These are phyloP conservation scores for Macaranga tanarius DNA, from an alignment of 441 rosid genomes.

Conservation along the genomic window DNA sequence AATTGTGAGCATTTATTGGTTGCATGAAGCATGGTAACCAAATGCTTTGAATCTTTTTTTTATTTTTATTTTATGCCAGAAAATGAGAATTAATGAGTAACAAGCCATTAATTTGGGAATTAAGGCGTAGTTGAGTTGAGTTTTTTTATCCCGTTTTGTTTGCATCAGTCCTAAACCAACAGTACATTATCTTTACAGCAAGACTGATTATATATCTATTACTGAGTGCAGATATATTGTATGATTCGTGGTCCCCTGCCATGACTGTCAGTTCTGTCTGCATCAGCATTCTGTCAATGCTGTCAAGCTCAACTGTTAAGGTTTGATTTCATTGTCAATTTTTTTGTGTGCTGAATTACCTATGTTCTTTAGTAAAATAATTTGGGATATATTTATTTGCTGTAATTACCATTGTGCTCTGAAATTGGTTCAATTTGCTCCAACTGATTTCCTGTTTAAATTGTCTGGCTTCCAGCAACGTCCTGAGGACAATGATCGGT, in stretches of 20 bases:
- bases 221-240: constrained; percentile 67
- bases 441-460: neutral
- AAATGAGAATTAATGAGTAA: too few relatives aligned
- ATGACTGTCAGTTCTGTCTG: constrained; percentile 98
- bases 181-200: constrained; percentile 20
- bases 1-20: neutral
- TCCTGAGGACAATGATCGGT: constrained; percentile 97
- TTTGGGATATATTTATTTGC: neutral
- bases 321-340: constrained; percentile 37
- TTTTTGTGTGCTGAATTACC: neutral
- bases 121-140: too few relatives aligned
- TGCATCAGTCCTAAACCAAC: constrained; percentile 1
- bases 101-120: too few relatives aligned
- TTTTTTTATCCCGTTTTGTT: neutral
- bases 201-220: constrained; percentile 18
- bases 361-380: constrained; percentile 3
- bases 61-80: too few relatives aligned
- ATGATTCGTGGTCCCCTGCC: constrained; percentile 99
- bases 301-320: constrained; percentile 93
- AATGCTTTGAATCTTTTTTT: too few relatives aligned
- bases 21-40: neutral
- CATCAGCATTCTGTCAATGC: constrained; percentile 99
- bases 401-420: neutral
- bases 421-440: neutral
- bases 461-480: constrained; percentile 70